Evolutionary conservation across 164 flowering plant species (phyloP), one percentile per base, ranked within the genome.

Genomic region (Chimonanthus salicifolius): DNA sequence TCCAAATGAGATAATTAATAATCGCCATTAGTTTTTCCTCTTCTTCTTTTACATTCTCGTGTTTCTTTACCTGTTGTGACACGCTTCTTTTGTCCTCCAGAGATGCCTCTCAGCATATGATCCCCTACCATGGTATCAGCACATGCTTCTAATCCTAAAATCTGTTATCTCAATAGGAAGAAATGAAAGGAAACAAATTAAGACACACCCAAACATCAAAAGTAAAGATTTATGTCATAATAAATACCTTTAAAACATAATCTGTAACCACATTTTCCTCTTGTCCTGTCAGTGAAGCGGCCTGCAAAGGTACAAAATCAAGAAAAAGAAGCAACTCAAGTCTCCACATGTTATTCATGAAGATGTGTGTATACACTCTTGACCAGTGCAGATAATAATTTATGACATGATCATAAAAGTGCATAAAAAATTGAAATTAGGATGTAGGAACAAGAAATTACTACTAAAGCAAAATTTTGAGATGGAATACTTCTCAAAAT

Each of bases 41-140:
- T 3, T 3, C 47, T 60, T 45, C n/a, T 11, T 50, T 74, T 16
- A n/a, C 7, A 33, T 33, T 33, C 47, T 60, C 8, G 48, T 46
- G 4, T 6, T 48, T 67, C 16, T 13, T 54, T 68, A 78, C 81
- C 81, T 46, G 81, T 79, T 49, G 81, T 79, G 5, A 79, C 81
- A 45, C 81, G 83, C 51, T 76, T 79, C 68, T 71, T 76, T 58
- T 79, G 81, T 43, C 81, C 81, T 7, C 79, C 82, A 16, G 82
- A 79, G 33, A 79, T 79, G 15, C 79, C 82, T 65, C 82, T 72
- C 62, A 76, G 5, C 79, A 79, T 79, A 64, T 73, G 67, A 73
- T 79, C 68, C 20, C 82, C 82, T 6, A 78, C 81, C 78, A 78
- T 62, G 70, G 81, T 78, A 46, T 78, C 75, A 47, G 81, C 81